Conservation (phyloP, 805 yeast genomes). For the Torulaspora delbrueckii region DNA sequence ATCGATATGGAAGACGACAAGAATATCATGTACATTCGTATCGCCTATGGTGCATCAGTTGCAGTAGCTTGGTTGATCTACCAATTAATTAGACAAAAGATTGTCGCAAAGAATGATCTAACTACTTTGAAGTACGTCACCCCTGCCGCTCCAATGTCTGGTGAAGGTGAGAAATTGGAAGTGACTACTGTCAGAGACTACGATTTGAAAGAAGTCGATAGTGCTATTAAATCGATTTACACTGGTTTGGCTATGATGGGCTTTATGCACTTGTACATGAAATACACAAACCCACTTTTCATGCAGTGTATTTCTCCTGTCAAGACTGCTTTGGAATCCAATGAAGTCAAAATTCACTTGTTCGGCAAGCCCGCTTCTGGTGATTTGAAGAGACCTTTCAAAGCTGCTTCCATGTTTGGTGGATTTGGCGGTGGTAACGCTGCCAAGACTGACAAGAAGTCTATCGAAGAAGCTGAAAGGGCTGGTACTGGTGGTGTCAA, state of each 20-base stretch:
- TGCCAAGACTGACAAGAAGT: conserved; percentile 77
- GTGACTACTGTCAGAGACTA: conserved; percentile 93
- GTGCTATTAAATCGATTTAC: conserved; percentile 75
- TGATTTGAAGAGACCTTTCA: conserved; percentile 95
- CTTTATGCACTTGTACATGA: conserved; percentile 96
- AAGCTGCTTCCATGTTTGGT: conserved; percentile 76
- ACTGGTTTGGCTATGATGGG: conserved; percentile 95
- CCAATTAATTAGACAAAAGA: conserved; percentile 54
- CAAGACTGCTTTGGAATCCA: conserved; percentile 84
- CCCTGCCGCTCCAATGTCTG: conserved; percentile 74
- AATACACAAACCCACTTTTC: conserved; percentile 93
- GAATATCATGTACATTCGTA: conserved; percentile 68
- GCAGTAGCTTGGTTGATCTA: conserved; percentile 60
- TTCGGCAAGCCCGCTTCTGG: conserved; percentile 80
- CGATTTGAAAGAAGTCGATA: conserved; percentile 80
- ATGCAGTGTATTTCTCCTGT: conserved; percentile 91
- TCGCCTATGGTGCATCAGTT: conserved; percentile 64
- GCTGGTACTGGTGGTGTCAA: conserved; percentile 86
- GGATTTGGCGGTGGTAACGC: conserved; percentile 47
- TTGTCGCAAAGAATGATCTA: conserved; percentile 75
- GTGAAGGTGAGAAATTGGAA: conserved; percentile 65
- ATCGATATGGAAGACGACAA: conserved; percentile 83
- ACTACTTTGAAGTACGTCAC: conserved; percentile 88
- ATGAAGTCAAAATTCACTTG: conserved; percentile 85
- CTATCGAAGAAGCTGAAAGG: conserved; percentile 78